Conservation (phyloP, 768 basidiomycete genomes). For the Pleurotus salmoneostramineus region DNA sequence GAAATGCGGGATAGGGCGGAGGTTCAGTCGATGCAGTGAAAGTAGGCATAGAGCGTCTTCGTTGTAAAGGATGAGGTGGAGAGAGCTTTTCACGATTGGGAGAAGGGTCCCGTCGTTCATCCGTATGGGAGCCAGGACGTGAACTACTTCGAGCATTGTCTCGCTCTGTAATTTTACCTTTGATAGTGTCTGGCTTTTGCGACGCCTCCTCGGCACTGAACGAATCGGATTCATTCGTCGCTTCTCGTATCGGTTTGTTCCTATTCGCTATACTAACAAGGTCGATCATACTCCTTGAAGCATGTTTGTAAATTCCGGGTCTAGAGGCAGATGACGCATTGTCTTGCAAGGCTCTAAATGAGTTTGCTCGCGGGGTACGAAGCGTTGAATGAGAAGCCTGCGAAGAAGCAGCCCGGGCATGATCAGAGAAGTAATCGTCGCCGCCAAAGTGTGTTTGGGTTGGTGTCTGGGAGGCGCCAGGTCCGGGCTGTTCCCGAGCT, state of each 20-base stretch:
- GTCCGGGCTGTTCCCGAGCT: slow-evolving; percentile 11
- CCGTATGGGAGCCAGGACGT: slow-evolving; percentile 15
- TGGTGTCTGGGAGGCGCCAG: neutral
- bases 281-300: slow-evolving; percentile 65
- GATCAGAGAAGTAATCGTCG: slow-evolving; percentile 11
- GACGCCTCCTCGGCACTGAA: neutral
- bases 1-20: slow-evolving; percentile 59
- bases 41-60: slow-evolving; percentile 70
- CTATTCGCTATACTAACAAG: slow-evolving; percentile 31
- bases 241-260: slow-evolving; percentile 22
- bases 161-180: slow-evolving; percentile 3
- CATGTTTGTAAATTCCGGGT: slow-evolving; percentile 52
- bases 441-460: neutral
- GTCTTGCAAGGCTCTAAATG: neutral
- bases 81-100: slow-evolving; percentile 27
- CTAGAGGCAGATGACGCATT: slow-evolving; percentile 13
- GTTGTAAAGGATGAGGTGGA: slow-evolving; percentile 36
- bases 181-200: neutral
- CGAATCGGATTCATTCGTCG: slow-evolving; percentile 14
- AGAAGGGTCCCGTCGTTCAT: slow-evolving; percentile 27
- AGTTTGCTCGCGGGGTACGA: slow-evolving; percentile 9
- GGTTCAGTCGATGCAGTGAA: slow-evolving; percentile 56
- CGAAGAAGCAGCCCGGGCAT: slow-evolving; percentile 11
- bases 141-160: neutral
- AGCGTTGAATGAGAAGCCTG: slow-evolving; percentile 4